phyloP scores from a whole-genome alignment of 495 filamentous ascomycete species.

The Sphaerosporella brunnea region DNA sequence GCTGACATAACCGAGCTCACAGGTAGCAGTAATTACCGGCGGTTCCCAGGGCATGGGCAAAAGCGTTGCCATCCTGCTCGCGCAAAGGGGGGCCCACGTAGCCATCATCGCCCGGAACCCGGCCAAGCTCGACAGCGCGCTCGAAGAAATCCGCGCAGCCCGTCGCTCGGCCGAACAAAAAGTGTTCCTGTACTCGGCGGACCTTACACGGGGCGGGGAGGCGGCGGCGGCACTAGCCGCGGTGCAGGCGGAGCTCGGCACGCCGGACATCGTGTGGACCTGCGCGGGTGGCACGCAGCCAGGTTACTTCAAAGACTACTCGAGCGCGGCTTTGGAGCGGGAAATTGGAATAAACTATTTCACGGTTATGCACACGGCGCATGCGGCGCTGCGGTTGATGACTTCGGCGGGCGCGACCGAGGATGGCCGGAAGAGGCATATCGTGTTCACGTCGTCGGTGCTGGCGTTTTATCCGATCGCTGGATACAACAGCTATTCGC shows the following conservation, averaged over 20 bases:
- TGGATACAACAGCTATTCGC: conserved; percentile 76
- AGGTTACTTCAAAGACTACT: conserved; percentile 57
- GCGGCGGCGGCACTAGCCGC: conserved; percentile 50
- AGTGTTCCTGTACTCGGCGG: conserved; percentile 71
- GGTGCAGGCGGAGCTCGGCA: conserved; percentile 33
- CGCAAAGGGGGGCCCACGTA: conserved; percentile 69
- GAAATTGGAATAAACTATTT: conserved; percentile 92
- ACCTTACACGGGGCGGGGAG: conserved; percentile 53
- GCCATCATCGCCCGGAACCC: conserved; percentile 66
- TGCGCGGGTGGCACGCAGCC: conserved; percentile 55
- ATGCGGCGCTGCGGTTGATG: conserved; percentile 47
- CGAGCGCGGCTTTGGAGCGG: conserved; percentile 42
- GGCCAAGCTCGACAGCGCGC: conserved; percentile 52
- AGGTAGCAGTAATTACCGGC: conserved; percentile 59
- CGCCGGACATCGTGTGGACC: conserved; percentile 80
- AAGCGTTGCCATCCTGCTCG: conserved; percentile 50
- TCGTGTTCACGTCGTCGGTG: conserved; percentile 73
- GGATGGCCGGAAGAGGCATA: conserved; percentile 40
- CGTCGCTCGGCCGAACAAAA: conserved; percentile 45
- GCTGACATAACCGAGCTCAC: too few species aligned
- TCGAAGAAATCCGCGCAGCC: conserved; percentile 48
- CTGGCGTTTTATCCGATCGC: conserved; percentile 56
- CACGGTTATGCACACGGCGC: conserved; percentile 71
- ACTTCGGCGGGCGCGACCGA: conserved; percentile 29
- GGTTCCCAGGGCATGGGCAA: conserved; percentile 86